Percentiles rank a stretch among this genome's conserved stretches.
phyloP scores from a whole-genome alignment of 306 rosid species.

The Acmispon strigosus region DNA sequence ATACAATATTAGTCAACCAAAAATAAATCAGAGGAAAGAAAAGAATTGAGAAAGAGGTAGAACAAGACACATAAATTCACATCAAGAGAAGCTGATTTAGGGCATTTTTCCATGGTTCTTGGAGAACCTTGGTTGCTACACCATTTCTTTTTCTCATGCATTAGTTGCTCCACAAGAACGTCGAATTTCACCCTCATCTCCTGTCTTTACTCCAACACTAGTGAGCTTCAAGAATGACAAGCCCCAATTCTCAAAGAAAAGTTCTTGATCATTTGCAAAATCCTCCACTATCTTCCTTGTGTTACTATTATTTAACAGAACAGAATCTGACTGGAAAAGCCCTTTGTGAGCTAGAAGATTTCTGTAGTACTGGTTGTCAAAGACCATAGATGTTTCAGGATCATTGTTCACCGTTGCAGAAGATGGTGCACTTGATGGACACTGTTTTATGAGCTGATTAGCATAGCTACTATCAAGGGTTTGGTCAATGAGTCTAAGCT shows the following conservation, averaged over 20 bases:
- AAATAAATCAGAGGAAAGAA: not conserved
- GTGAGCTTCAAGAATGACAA: constrained; percentile 67
- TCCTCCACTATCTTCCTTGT: constrained; percentile 44
- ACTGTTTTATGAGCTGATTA: constrained; percentile 42
- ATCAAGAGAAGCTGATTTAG: too few species aligned
- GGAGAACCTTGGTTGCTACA: not conserved
- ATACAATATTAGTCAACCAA: not conserved
- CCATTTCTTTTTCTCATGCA: constrained; percentile 10
- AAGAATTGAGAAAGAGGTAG: constrained; percentile 9
- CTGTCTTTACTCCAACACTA: constrained; percentile 51
- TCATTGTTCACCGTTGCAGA: constrained; percentile 52
- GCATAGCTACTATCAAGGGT: constrained; percentile 63
- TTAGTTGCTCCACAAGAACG: constrained; percentile 43
- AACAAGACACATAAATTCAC: not conserved
- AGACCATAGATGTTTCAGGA: constrained; percentile 56
- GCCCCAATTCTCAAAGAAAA: constrained; percentile 59
- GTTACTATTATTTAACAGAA: constrained; percentile 34
- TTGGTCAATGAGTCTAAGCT: constrained; percentile 40
- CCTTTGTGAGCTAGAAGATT: constrained; percentile 53
- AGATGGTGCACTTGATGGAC: constrained; percentile 38
- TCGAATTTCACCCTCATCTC: constrained; percentile 65
- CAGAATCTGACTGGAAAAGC: constrained; percentile 75
- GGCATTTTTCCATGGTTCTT: not conserved
- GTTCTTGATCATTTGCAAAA: constrained; percentile 55
- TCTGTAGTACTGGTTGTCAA: constrained; percentile 67